Percentiles rank a stretch among this genome's conserved stretches.
Conservation (phyloP, 2,329 filamentous ascomycete species). For the Ilyonectria robusta region DNA sequence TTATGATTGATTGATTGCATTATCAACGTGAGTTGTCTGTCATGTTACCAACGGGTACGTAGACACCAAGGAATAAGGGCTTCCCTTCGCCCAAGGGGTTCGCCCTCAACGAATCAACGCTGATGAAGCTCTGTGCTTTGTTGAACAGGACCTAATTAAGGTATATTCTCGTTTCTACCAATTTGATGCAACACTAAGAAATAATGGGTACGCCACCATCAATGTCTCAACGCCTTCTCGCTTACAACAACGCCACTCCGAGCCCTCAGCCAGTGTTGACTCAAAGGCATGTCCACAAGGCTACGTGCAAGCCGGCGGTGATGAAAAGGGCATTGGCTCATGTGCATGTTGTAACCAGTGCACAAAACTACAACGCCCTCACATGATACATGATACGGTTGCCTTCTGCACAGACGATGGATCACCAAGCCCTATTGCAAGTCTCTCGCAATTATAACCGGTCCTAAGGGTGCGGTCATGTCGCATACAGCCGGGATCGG, state of each 20-base stretch:
- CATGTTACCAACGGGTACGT: neutral
- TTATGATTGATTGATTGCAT: neutral
- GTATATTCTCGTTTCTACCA: neutral
- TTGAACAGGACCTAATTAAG: neutral
- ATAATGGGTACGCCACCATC: neutral
- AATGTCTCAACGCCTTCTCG: conserved; percentile 10
- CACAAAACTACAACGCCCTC: neutral
- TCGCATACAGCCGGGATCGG: neutral
- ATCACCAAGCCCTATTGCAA: too few relatives aligned
- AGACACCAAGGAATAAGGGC: neutral
- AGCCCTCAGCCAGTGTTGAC: neutral
- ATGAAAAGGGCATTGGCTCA: neutral
- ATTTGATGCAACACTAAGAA: neutral
- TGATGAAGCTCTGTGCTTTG: neutral
- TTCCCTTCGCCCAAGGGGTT: neutral
- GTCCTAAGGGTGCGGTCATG: neutral
- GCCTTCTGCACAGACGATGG: neutral
- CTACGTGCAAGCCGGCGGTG: neutral
- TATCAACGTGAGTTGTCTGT: neutral
- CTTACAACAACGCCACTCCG: conserved; percentile 1
- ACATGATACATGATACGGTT: neutral
- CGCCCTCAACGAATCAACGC: neutral
- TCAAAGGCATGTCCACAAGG: neutral
- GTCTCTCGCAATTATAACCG: neutral
- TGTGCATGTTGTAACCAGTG: neutral